A percentile compares a stretch with the other conserved stretches of the same genome.
Conservation (phyloP, 495 filamentous ascomycete species). For the Hypoxylon crocopeplum region DNA sequence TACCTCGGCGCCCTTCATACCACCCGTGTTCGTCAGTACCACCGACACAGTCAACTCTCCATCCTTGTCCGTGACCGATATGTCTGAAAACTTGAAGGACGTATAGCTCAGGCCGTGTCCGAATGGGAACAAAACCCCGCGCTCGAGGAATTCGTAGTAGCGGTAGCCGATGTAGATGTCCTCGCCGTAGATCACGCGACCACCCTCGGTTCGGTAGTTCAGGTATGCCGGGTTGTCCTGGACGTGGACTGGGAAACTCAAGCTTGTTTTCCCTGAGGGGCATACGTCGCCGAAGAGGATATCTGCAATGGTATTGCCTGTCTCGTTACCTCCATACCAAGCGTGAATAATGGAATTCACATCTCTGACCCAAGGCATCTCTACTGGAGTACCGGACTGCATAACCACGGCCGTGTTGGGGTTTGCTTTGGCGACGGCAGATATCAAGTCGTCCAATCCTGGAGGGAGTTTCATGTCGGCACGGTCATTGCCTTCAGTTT, state of each 20-base stretch:
- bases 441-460: constrained; percentile 64
- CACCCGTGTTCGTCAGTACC: constrained; percentile 63
- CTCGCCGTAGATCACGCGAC: constrained; percentile 77
- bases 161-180: constrained; percentile 79
- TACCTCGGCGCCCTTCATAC: constrained; percentile 69
- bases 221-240: constrained; percentile 79
- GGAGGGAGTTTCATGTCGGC: constrained; percentile 70
- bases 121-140: constrained; percentile 72
- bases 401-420: constrained; percentile 70
- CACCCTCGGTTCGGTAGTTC: constrained; percentile 74
- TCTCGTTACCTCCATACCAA: constrained; percentile 73
- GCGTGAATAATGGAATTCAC: constrained; percentile 64
- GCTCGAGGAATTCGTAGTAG: constrained; percentile 71
- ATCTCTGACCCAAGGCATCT: constrained; percentile 71
- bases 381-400: constrained; percentile 74
- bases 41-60: constrained; percentile 53
- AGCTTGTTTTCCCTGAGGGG: constrained; percentile 70
- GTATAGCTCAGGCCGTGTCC: constrained; percentile 80
- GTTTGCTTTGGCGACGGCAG: constrained; percentile 63
- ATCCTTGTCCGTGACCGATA: constrained; percentile 46
- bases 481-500: constrained; percentile 76
- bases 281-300: constrained; percentile 71
- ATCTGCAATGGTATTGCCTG: constrained; percentile 71
- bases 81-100: constrained; percentile 64
- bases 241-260: constrained; percentile 69